Base-by-base conservation (phyloP, 768 basidiomycete species). In the Mycena latifolia region DNA sequence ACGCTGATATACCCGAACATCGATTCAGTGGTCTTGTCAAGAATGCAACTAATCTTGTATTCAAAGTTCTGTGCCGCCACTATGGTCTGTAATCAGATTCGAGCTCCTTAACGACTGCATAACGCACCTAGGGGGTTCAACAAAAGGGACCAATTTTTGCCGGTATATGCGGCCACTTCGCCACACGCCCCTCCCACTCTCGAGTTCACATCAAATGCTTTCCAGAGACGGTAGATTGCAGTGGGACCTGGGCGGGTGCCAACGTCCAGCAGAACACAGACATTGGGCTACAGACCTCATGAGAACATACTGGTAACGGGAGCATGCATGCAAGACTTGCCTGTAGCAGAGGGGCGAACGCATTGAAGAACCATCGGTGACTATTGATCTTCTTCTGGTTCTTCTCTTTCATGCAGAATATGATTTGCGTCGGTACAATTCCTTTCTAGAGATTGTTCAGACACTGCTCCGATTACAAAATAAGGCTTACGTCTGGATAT, bases 1-100 rank as follows among this genome's bases (percentile, higher is more conserved):
- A 99, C 96, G 47, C 94, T 94, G 75, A 99, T 98, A 75, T 98
- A 97, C n/a, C 96, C 96, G 74, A 96, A 96, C 77, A 95, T 84
- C 3, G 88, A 90, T 73, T 96, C 95, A 0, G 89, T 93, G 5
- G 95, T 88, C 76, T 92, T 92, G 76, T 92, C 90, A 62, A 92
- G 78, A 71, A 92, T 92, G 70, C 89, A 90, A 69, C 87, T 85
- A 65, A 88, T 80, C 75, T 92, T 92, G 80, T 93, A 92, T 76
- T 92, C 90, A 70, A 93, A 93, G 72, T 93, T 92, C 74, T 93
- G 92, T 0, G 91, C 89, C 0, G 92, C 91, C 1, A 92, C 87
- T 87, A 11, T 61, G 29, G 24, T 22, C 45, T 24, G 6, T 10
- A 39, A 31, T 55, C 11, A 61, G 39, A 31, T 35, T 35, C 45